Conservation (phyloP, 2,329 filamentous ascomycete genomes). For the Cladorrhinum sp. region DNA sequence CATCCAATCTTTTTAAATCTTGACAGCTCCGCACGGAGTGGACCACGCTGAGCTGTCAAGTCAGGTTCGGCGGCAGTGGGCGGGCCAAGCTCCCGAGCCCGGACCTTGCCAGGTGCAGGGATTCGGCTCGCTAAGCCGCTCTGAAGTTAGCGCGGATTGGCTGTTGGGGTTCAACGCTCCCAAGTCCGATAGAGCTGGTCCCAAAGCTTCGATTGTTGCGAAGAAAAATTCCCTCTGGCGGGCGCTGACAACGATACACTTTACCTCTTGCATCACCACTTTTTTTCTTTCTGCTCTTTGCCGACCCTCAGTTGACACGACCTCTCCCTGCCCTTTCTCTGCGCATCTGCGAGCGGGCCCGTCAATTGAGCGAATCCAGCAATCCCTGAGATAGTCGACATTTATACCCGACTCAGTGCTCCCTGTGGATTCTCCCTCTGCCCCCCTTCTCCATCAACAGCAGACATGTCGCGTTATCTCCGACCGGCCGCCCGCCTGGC, state of each 20-base stretch:
- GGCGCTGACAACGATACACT: conserved; percentile 16
- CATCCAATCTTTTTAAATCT: not conserved
- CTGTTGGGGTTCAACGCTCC: conserved; percentile 30
- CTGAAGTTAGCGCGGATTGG: conserved; percentile 21
- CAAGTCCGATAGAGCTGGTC: conserved; percentile 27
- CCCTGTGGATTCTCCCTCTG: conserved; percentile 9
- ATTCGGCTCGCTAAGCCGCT: conserved; percentile 21
- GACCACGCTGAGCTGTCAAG: conserved; percentile 14
- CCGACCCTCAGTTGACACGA: conserved; percentile 16
- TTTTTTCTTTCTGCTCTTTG: conserved; percentile 2
- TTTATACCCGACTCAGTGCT: conserved; percentile 11
- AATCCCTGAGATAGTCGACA: not conserved
- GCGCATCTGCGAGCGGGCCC: conserved; percentile 12
- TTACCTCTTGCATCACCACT: conserved; percentile 19
- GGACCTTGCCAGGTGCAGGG: conserved; percentile 13
- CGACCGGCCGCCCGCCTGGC: conserved; percentile 45
- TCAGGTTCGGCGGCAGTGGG: conserved; percentile 6
- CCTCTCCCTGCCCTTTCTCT: conserved; percentile 8
- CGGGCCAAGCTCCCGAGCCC: conserved; percentile 15
- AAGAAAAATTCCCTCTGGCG: conserved; percentile 30
- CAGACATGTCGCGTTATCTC: conserved; percentile 45
- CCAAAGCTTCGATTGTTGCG: conserved; percentile 24
- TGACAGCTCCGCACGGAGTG: conserved; percentile 1
- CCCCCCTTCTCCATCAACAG: conserved; percentile 16
- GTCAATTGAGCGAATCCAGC: conserved; percentile 22